Evolutionary conservation across 176 grass and related monocot genomes (phyloP).

Genomic region (Hsuehochloa calcarea): DNA sequence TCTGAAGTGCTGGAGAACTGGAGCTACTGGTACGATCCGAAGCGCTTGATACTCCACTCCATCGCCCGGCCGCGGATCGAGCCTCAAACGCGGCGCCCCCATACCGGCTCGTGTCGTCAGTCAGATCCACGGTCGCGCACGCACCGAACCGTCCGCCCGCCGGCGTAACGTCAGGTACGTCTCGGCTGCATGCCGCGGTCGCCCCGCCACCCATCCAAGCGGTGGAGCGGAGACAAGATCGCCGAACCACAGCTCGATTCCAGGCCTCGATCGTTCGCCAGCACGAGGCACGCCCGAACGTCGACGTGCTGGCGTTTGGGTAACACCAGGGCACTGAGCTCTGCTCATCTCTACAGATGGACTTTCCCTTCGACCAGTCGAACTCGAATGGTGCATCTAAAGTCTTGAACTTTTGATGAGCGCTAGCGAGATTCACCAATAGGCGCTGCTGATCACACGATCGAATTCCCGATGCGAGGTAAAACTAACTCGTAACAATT

Average conservation of each 20-base stretch:
- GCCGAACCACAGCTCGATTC: background rate
- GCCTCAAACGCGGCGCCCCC: background rate
- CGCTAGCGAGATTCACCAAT: too few species aligned
- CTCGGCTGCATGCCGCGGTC: background rate
- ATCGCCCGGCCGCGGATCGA: background rate
- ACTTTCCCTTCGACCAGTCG: background rate
- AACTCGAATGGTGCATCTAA: background rate
- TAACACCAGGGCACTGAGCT: background rate
- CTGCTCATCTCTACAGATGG: background rate
- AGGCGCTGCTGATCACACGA: too few species aligned
- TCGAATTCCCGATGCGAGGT: too few species aligned
- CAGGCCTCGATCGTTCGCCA: background rate
- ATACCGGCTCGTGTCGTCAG: background rate
- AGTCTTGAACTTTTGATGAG: too few species aligned
- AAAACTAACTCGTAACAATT: too few species aligned
- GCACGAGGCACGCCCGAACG: background rate
- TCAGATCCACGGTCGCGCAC: background rate
- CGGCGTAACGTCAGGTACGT: background rate
- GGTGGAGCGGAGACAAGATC: background rate
- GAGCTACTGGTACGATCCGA: background rate
- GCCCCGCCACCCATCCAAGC: background rate
- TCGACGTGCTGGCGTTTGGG: background rate
- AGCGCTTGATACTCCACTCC: background rate
- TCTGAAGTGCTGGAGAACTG: too few species aligned
- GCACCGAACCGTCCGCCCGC: background rate